A percentile compares a stretch with the other conserved stretches of the same genome.
Evolutionary conservation across 192 early-diverging fungal genomes (phyloP).

Genomic region (Coemansia aciculifera): DNA sequence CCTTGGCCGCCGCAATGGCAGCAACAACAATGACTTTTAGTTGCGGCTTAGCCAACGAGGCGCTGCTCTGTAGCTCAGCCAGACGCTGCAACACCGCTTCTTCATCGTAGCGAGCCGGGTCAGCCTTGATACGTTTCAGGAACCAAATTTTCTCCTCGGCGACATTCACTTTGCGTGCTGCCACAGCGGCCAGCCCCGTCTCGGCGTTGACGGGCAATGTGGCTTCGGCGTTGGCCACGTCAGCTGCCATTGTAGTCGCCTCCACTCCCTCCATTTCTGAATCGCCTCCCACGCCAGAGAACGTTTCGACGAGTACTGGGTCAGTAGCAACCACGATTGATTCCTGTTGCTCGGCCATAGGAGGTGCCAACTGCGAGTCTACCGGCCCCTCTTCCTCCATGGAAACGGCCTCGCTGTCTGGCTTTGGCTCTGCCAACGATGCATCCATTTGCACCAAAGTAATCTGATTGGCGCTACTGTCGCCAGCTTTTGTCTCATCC

Average conservation of each 20-base stretch:
- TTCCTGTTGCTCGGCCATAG: neutral
- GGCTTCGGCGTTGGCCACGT: neutral
- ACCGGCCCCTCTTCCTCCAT: neutral
- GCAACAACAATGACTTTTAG: slow-evolving; percentile 44
- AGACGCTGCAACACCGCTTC: slow-evolving; percentile 34
- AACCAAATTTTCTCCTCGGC: slow-evolving; percentile 49
- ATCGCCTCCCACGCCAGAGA: neutral
- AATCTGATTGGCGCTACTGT: neutral
- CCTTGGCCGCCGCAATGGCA: slow-evolving; percentile 38
- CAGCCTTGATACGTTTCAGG: slow-evolving; percentile 52
- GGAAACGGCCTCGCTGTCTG: neutral
- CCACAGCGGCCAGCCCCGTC: neutral
- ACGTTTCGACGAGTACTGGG: neutral
- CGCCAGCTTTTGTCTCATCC: neutral
- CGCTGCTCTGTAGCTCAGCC: slow-evolving; percentile 32
- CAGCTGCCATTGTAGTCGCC: neutral
- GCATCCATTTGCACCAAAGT: neutral
- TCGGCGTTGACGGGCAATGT: neutral
- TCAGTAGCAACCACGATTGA: neutral
- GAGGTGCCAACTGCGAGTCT: neutral
- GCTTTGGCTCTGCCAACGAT: neutral
- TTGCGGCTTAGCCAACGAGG: slow-evolving; percentile 33
- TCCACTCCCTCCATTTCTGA: slow-evolving; percentile 6
- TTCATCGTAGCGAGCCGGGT: slow-evolving; percentile 54
- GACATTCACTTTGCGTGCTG: slow-evolving; percentile 33